These are phyloP conservation scores for Allantophomopsis cytisporea DNA, from an alignment of 2,329 filamentous ascomycete species.

Conservation along the genomic window DNA sequence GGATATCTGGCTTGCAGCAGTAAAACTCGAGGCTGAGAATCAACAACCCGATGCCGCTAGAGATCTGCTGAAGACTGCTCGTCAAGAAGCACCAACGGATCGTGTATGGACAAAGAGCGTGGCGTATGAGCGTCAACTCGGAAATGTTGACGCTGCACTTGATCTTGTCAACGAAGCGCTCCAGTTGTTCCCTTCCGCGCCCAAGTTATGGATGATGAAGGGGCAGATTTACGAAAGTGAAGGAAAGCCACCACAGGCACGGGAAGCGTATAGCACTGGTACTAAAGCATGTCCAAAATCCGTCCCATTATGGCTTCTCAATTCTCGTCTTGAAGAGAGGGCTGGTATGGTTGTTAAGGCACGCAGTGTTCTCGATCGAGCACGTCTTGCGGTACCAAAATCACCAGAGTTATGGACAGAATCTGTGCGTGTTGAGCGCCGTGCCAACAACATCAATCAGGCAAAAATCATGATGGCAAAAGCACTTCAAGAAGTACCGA, in stretches of 20 bases:
- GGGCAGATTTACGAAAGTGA: conserved; percentile 90
- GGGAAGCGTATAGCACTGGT: conserved; percentile 79
- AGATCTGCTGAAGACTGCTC: conserved; percentile 67
- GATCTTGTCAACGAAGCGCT: conserved; percentile 80
- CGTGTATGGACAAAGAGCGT: conserved; percentile 96
- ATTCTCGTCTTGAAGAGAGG: conserved; percentile 76
- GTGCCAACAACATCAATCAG: conserved; percentile 69
- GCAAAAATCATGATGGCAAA: conserved; percentile 89
- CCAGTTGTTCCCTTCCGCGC: conserved; percentile 68
- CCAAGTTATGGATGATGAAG: conserved; percentile 98
- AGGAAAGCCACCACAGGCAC: conserved; percentile 66
- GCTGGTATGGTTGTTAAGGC: conserved; percentile 79
- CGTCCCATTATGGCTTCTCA: conserved; percentile 80
- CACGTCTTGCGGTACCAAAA: conserved; percentile 76
- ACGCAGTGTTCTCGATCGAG: conserved; percentile 83
- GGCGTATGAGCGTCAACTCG: conserved; percentile 78
- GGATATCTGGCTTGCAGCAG: conserved; percentile 93
- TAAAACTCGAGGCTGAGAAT: conserved; percentile 90
- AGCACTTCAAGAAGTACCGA: conserved; percentile 82
- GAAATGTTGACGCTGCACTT: conserved; percentile 66
- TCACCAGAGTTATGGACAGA: conserved; percentile 80
- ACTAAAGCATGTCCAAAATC: conserved; percentile 78
- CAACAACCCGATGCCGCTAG: conserved; percentile 71
- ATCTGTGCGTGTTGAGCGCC: conserved; percentile 82
- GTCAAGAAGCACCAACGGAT: conserved; percentile 83